Evolutionary conservation across 169 alveolate species (phyloP).

Genomic region (Theileria equi): DNA sequence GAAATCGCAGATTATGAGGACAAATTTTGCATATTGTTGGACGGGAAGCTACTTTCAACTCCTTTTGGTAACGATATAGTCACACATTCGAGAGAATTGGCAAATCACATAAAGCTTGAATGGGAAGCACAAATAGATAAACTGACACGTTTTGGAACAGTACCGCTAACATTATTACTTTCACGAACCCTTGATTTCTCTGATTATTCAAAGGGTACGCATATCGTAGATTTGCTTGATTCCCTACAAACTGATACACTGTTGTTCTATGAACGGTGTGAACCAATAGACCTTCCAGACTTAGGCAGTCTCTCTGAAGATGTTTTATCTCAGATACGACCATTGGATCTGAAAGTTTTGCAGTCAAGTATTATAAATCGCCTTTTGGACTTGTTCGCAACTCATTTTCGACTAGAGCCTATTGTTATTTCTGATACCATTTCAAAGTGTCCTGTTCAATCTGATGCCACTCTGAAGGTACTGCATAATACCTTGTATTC

Average conservation of each 20-base stretch:
- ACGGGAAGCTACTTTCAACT: conserved; percentile 41
- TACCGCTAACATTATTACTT: conserved; percentile 42
- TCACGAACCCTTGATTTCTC: conserved; percentile 29
- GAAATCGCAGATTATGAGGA: not conserved
- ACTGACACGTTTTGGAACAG: conserved; percentile 31
- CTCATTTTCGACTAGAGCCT: conserved; percentile 1
- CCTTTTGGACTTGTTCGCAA: conserved; percentile 22
- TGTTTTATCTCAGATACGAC: not conserved
- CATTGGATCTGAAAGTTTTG: conserved; percentile 40
- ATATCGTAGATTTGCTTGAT: conserved; percentile 6
- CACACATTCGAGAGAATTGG: conserved; percentile 9
- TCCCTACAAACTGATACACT: conserved; percentile 37
- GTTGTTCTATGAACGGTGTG: conserved; percentile 15
- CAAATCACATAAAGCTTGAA: conserved; percentile 23
- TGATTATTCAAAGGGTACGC: not conserved
- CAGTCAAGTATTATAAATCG: conserved; percentile 26
- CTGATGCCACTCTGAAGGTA: conserved; percentile 1
- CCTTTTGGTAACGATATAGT: conserved; percentile 45
- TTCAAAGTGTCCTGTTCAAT: conserved; percentile 27
- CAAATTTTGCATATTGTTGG: conserved; percentile 15
- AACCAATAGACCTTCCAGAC: conserved; percentile 1
- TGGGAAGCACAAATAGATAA: conserved; percentile 25
- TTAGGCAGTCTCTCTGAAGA: conserved; percentile 5
- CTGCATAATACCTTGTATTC: not conserved
- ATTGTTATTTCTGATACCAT: conserved; percentile 10